These are phyloP conservation scores for Sugiyamaella valdiviana DNA, from an alignment of 805 yeast genomes.

Conservation along the genomic window DNA sequence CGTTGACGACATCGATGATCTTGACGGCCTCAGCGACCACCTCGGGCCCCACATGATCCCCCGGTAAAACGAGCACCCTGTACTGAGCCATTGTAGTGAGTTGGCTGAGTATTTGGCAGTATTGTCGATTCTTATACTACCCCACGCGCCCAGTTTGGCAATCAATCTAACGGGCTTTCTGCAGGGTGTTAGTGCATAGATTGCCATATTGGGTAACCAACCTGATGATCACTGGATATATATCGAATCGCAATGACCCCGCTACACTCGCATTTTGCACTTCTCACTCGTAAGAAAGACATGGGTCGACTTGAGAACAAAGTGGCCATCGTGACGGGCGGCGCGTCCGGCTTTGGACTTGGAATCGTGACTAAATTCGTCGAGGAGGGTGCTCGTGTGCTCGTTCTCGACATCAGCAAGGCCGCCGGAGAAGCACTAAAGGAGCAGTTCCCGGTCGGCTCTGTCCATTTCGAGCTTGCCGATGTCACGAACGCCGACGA, in stretches of 20 bases:
- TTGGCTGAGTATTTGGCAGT: too few relatives aligned
- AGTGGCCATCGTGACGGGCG: constrained; percentile 42
- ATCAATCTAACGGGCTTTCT: background rate
- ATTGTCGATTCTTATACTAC: background rate
- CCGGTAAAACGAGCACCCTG: constrained; percentile 67
- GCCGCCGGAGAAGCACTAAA: constrained; percentile 10
- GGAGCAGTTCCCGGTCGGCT: background rate
- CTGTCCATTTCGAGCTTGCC: constrained; percentile 11
- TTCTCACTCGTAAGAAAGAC: background rate
- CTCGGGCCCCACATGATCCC: constrained; percentile 90
- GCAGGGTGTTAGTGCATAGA: background rate
- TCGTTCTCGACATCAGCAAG: constrained; percentile 15
- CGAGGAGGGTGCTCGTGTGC: constrained; percentile 16
- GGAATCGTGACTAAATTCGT: constrained; percentile 21
- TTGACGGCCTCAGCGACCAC: constrained; percentile 81
- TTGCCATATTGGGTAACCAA: background rate
- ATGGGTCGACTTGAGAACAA: constrained; percentile 27
- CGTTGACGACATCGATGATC: constrained; percentile 66
- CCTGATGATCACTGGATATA: background rate
- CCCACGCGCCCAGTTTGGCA: background rate
- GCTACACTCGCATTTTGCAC: too few relatives aligned
- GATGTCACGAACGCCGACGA: constrained; percentile 26
- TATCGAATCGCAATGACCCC: background rate
- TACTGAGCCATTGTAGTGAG: background rate
- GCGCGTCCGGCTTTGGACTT: constrained; percentile 40